These are phyloP conservation scores for Apiospora phragmitis DNA, from an alignment of 2,329 filamentous ascomycete species.

Conservation along the genomic window DNA sequence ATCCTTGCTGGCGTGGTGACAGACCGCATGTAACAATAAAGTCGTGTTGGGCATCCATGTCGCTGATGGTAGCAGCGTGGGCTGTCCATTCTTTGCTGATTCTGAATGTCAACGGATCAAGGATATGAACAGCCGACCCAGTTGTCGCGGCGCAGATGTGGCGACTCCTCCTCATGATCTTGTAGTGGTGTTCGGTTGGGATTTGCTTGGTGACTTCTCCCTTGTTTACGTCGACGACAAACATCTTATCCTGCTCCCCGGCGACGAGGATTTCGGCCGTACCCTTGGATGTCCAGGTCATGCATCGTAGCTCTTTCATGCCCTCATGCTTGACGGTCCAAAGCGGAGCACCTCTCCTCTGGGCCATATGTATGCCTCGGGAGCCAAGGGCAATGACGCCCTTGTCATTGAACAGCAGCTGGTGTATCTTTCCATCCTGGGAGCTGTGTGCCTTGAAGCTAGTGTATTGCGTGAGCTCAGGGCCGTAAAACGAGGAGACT, in stretches of 20 bases:
- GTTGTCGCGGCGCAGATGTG: conserved; percentile 92
- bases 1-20: conserved; percentile 76
- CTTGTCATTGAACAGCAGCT: conserved; percentile 88
- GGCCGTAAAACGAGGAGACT: conserved; percentile 84
- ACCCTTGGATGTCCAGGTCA: conserved; percentile 90
- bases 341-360: conserved; percentile 76
- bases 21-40: conserved; percentile 95
- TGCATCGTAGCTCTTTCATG: conserved; percentile 87
- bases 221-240: conserved; percentile 70
- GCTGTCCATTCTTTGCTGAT: conserved; percentile 88
- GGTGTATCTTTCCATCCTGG: conserved; percentile 77
- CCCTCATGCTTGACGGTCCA: conserved; percentile 82
- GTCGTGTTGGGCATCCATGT: conserved; percentile 96
- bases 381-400: conserved; percentile 85
- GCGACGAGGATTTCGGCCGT: conserved; percentile 83
- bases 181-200: conserved; percentile 75
- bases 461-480: conserved; percentile 84
- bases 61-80: conserved; percentile 84
- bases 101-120: conserved; percentile 76
- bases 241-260: conserved; percentile 83
- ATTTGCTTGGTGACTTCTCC: conserved; percentile 73
- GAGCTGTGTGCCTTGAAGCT: conserved; percentile 79
- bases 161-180: conserved; percentile 85
- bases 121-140: conserved; percentile 78
- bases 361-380: conserved; percentile 85